These are phyloP conservation scores for Pneumocystis carinii DNA, from an alignment of 1,139 yeast genomes.

Conservation along the genomic window DNA sequence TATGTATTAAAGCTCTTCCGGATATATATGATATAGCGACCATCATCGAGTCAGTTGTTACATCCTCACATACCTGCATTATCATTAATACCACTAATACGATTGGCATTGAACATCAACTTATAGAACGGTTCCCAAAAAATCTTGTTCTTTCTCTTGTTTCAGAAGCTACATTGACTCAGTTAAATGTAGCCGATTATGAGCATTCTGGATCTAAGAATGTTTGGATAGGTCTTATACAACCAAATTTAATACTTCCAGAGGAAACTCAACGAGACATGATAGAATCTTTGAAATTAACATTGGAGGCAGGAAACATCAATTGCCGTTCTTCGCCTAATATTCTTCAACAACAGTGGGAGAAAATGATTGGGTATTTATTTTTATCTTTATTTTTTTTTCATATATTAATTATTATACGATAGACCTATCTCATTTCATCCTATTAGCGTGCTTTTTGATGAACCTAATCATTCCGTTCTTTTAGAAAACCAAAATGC, in stretches of 20 bases:
- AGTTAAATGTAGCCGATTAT: conserved; percentile 17
- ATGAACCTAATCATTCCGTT: conserved; percentile 15
- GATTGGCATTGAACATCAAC: conserved; percentile 51
- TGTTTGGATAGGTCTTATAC: conserved; percentile 13
- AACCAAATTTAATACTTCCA: conserved; percentile 7
- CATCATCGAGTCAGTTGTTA: conserved; percentile 42
- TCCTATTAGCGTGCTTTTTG: conserved; percentile 15
- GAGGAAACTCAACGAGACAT: conserved; percentile 15
- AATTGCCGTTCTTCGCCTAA: conserved; percentile 14
- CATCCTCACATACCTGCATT: conserved; percentile 35
- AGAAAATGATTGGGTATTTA: conserved; percentile 13
- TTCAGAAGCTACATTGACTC: conserved; percentile 13
- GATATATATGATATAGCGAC: conserved; percentile 48
- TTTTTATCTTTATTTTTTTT: neutral
- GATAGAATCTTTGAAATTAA: conserved; percentile 16
- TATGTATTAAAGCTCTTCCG: conserved; percentile 62
- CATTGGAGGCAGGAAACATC: conserved; percentile 17
- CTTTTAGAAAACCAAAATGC: conserved; percentile 11
- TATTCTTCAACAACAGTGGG: conserved; percentile 17
- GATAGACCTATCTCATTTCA: conserved; percentile 14
- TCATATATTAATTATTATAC: neutral
- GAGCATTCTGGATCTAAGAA: conserved; percentile 13
- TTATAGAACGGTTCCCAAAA: conserved; percentile 42
- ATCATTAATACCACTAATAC: conserved; percentile 34
- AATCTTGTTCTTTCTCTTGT: conserved; percentile 38